These are phyloP conservation scores for Oidium heveae DNA, from an alignment of 2,329 filamentous ascomycete species.

Conservation along the genomic window DNA sequence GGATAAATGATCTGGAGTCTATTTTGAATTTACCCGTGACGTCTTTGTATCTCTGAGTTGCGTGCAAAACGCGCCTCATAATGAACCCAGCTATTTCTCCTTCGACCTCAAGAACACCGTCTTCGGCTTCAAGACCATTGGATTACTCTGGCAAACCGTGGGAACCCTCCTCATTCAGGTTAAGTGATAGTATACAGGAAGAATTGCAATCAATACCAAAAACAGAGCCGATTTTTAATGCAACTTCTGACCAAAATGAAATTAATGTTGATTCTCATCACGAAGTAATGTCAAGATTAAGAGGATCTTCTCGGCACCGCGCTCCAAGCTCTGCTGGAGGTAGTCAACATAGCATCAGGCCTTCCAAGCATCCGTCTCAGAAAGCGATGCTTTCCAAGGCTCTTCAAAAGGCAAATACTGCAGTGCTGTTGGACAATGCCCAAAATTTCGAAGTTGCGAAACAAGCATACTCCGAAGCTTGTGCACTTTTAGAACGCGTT, in stretches of 20 bases:
- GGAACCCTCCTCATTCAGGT: conserved; percentile 9
- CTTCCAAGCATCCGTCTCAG: conserved; percentile 36
- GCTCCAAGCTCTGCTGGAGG: conserved; percentile 21
- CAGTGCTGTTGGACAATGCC: conserved; percentile 85
- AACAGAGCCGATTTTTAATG: conserved; percentile 5
- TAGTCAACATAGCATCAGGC: conserved; percentile 17
- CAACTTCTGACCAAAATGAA: conserved; percentile 5
- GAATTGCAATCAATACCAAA: conserved; percentile 5
- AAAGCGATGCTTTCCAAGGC: conserved; percentile 95
- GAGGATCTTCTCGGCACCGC: conserved; percentile 21
- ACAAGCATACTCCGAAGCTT: conserved; percentile 77
- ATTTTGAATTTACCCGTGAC: too few relatives aligned
- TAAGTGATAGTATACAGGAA: conserved; percentile 7
- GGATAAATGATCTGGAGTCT: too few relatives aligned
- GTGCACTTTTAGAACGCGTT: conserved; percentile 65
- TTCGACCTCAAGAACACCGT: conserved; percentile 13
- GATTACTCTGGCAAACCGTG: conserved; percentile 13
- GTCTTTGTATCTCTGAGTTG: too few relatives aligned
- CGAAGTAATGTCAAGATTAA: conserved; percentile 5
- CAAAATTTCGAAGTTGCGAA: conserved; percentile 84
- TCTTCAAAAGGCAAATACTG: conserved; percentile 82
- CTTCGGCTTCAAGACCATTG: conserved; percentile 10
- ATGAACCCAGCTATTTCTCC: conserved; percentile 11
- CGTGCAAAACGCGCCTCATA: not conserved
- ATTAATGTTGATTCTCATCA: conserved; percentile 1